phyloP scores from a whole-genome alignment of 371 early-diverging fungal species.

The Apophysomyces sp. region DNA sequence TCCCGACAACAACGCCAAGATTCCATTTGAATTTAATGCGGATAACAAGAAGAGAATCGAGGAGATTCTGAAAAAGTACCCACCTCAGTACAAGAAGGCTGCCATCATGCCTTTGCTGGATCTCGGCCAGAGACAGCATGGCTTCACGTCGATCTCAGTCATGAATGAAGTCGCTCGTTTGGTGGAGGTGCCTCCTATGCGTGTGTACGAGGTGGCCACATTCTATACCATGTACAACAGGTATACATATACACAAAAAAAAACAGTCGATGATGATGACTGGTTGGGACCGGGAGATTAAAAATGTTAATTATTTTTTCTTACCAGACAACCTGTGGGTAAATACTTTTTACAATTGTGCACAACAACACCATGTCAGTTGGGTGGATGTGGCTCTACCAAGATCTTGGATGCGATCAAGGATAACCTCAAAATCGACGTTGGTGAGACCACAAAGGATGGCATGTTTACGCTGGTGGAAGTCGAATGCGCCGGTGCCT shows the following conservation, averaged over 20 bases:
- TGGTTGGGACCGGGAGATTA: too few relatives aligned
- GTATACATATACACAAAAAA: constrained; percentile 29
- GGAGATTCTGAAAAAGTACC: constrained; percentile 92
- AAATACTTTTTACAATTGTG: constrained; percentile 98
- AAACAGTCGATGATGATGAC: background rate
- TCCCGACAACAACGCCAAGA: constrained; percentile 82
- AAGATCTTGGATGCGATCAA: constrained; percentile 87
- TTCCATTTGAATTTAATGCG: constrained; percentile 84
- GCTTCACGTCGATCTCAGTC: constrained; percentile 89
- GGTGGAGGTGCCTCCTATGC: constrained; percentile 96
- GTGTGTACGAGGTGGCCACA: constrained; percentile 99
- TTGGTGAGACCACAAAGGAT: constrained; percentile 94
- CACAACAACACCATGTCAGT: constrained; percentile 97
- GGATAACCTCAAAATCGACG: constrained; percentile 85
- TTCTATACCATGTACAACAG: constrained; percentile 99
- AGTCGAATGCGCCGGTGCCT: constrained; percentile 99
- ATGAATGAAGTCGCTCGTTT: constrained; percentile 97
- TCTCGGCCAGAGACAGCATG: constrained; percentile 93
- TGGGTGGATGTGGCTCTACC: constrained; percentile 85
- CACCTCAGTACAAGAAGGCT: constrained; percentile 96
- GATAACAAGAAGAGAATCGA: constrained; percentile 82
- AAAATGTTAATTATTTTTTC: background rate
- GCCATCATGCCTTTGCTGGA: constrained; percentile 96
- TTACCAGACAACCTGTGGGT: constrained; percentile 87
- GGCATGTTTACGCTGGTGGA: constrained; percentile 96